Percentiles rank a stretch among this genome's conserved stretches.
These are phyloP conservation scores for Pseudogymnoascus sp. DNA, from an alignment of 2,329 filamentous ascomycete species.

Conservation along the genomic window DNA sequence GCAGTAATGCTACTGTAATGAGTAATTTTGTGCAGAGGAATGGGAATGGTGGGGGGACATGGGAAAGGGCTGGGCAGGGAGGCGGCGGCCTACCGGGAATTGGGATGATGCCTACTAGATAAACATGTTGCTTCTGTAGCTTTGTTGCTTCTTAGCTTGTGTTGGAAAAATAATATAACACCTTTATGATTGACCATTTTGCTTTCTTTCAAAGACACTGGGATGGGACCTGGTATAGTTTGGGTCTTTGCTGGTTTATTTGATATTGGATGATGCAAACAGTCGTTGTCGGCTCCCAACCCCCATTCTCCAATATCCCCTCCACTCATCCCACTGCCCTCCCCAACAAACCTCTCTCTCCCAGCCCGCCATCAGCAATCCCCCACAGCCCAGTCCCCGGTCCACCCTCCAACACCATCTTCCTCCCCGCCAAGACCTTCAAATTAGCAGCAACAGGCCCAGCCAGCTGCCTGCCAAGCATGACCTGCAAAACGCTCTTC, in stretches of 20 bases:
- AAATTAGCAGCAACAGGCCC: constrained; percentile 11
- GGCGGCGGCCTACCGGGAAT: background rate
- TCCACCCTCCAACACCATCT: background rate
- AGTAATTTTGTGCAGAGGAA: constrained; percentile 3
- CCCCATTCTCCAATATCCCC: background rate
- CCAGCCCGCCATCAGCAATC: background rate
- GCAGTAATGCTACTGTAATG: background rate
- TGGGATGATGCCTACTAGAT: constrained; percentile 8
- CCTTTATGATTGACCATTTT: background rate
- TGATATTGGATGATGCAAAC: background rate
- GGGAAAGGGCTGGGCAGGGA: background rate
- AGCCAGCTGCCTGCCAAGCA: constrained; percentile 22
- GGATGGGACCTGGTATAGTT: background rate
- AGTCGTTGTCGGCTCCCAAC: background rate
- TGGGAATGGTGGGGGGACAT: background rate
- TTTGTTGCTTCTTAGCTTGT: background rate
- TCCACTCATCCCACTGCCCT: background rate
- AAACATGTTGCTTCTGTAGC: background rate
- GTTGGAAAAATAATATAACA: background rate
- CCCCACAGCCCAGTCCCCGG: background rate
- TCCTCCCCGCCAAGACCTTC: background rate
- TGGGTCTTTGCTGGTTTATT: background rate
- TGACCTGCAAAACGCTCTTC: constrained; percentile 17
- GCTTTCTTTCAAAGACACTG: background rate
- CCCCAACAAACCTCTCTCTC: background rate